phyloP scores from a whole-genome alignment of 495 filamentous ascomycete genomes.

The Pyrenula aspistea region DNA sequence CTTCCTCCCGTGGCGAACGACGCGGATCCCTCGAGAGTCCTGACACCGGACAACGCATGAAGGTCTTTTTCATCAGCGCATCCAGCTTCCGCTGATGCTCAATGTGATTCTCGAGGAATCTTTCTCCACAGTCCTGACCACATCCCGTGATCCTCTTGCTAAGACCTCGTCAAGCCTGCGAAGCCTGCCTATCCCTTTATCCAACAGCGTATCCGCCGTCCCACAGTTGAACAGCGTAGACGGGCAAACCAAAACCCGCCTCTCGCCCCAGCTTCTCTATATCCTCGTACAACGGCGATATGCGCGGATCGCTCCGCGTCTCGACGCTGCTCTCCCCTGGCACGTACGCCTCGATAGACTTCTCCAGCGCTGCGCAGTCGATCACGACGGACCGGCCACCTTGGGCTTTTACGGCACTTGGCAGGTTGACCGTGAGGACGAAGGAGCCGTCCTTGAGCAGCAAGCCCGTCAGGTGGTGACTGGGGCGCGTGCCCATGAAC shows the following conservation, averaged over 20 bases:
- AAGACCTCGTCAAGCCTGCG: too few relatives aligned
- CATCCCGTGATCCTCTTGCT: too few relatives aligned
- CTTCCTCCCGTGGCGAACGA: too few relatives aligned
- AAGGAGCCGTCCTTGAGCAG: not conserved
- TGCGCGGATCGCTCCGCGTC: conserved; percentile 20
- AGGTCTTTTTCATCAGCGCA: too few relatives aligned
- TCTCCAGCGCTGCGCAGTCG: conserved; percentile 20
- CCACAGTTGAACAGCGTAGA: conserved; percentile 39
- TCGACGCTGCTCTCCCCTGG: conserved; percentile 23
- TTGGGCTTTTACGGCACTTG: conserved; percentile 1
- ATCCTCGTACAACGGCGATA: conserved; percentile 35
- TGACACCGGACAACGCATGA: too few relatives aligned
- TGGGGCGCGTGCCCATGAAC: not conserved
- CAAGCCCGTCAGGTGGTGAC: not conserved
- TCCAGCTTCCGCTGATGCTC: too few relatives aligned
- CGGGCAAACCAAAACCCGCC: conserved; percentile 21
- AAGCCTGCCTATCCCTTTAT: too few relatives aligned
- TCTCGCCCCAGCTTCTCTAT: conserved; percentile 6
- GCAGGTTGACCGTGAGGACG: not conserved
- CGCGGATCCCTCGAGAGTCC: too few relatives aligned
- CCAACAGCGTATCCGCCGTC: conserved; percentile 39
- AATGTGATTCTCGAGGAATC: too few relatives aligned
- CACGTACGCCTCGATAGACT: conserved; percentile 28
- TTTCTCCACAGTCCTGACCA: too few relatives aligned
- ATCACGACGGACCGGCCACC: conserved; percentile 19